Conservation (phyloP, 106 monocot genomes). For the Cymbidium sinense region DNA sequence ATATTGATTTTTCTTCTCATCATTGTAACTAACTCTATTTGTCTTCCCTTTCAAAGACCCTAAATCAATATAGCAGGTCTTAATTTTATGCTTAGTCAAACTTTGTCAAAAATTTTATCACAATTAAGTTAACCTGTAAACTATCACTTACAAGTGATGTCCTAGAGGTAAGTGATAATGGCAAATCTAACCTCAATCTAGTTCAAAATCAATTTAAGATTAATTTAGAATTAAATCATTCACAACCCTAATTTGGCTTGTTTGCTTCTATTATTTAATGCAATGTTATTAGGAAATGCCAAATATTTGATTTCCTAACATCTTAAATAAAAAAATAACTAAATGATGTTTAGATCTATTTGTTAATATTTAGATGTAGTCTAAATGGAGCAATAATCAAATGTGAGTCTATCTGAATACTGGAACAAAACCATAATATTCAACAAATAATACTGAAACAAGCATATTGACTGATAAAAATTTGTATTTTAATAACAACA, state of each 20-base stretch:
- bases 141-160: no score
- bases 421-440: background rate
- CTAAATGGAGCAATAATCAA: background rate
- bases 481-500: background rate
- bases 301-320: background rate
- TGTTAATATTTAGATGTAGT: background rate
- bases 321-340: background rate
- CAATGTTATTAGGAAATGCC: background rate
- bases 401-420: background rate
- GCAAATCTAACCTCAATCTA: no score
- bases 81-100: background rate
- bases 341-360: background rate
- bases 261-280: background rate
- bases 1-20: background rate
- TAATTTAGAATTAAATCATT: background rate
- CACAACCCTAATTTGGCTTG: background rate
- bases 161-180: background rate
- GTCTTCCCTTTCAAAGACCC: background rate
- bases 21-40: background rate
- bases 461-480: background rate
- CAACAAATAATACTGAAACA: background rate
- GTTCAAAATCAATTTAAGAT: background rate
- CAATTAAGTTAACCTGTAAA: background rate
- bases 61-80: background rate
- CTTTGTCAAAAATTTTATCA: background rate